A percentile compares a stretch with the other conserved stretches of the same genome.
Evolutionary conservation across 345 rosid species (phyloP).

Genomic region (Toxicodendron radicans): DNA sequence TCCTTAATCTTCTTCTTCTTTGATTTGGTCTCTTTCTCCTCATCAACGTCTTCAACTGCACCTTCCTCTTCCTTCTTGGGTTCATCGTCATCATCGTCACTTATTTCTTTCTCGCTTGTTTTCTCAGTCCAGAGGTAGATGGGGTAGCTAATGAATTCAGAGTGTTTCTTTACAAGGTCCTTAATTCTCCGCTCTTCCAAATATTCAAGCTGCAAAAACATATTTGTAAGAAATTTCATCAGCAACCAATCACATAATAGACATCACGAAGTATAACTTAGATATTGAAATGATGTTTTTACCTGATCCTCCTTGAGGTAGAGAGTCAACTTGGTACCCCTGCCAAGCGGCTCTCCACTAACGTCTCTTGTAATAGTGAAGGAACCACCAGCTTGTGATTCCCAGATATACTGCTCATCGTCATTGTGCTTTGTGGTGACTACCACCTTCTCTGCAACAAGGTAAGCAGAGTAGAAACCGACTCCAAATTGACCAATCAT

Average conservation of each 20-base stretch:
- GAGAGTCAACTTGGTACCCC: too few species aligned
- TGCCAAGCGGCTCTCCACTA: too few species aligned
- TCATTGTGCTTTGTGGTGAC: too few species aligned
- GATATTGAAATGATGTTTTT: neutral
- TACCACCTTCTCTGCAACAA: too few species aligned
- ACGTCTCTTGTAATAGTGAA: too few species aligned
- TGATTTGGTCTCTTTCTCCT: conserved; percentile 65
- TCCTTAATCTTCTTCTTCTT: conserved; percentile 93
- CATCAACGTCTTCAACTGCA: conserved; percentile 72
- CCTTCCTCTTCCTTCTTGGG: conserved; percentile 75
- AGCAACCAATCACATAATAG: neutral
- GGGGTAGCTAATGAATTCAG: conserved; percentile 90
- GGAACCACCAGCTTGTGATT: too few species aligned
- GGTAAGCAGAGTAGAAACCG: too few species aligned
- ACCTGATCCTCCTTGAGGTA: conserved; percentile 9
- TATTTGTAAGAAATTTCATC: neutral
- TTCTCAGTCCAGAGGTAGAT: conserved; percentile 89
- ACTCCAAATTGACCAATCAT: conserved; percentile 2
- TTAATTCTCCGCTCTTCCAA: conserved; percentile 88
- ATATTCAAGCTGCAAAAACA: conserved; percentile 56
- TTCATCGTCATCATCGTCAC: conserved; percentile 85
- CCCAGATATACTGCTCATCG: too few species aligned
- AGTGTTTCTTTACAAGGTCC: conserved; percentile 92
- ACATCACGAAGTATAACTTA: neutral
- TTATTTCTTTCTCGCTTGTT: conserved; percentile 82